Evolutionary conservation across 345 rosid genomes (phyloP), one percentile per base, ranked within the genome.

Genomic region (Eucalyptus tenuipes): DNA sequence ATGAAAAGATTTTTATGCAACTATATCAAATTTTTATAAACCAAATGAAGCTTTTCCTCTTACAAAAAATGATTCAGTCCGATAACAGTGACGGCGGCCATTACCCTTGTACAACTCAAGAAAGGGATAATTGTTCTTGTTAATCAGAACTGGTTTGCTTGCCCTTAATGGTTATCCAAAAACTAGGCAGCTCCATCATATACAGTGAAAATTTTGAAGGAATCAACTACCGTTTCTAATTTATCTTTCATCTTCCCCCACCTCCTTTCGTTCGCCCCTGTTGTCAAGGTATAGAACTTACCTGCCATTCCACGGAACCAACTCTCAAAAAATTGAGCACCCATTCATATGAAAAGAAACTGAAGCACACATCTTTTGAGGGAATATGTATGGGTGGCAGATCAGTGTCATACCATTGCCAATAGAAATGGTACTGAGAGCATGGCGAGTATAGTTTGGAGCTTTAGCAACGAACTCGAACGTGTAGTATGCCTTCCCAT

Each of bases 181-280:
- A 59, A 87, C 90, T 59, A 84, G 87, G 47, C 64, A 85, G 17
- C 80, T 31, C 50, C 55, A 17, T 57, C 89, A 80, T 91, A 93
- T 61, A 92, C 95, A 86, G 88, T 91, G 92, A 93, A 91, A 89
- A 96, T 89, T 91, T 94, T 93, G 90, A 96, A 97, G 90, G 98
- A 97, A 50, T 96, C 99, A 9, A 95, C 68, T 66, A 96, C 95
- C 10, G 95, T 93, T 87, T 93, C 92, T 90, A 96, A 91, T 91
- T 93, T 93, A 27, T 97, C 99, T 92, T 96, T 96, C 98, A 97
- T 95, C 92, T 97, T 97, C 81, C 85, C 97, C 98, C 99, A 96
- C 89, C 98, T 94, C 91, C 99, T 95, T 86, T 97, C 97, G 27
- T 97, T 97, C 4, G 99, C 96, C 6, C 98, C 98, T 0, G 98